Evolutionary conservation across 768 basidiomycete genomes (phyloP).

Genomic region (Psilocybe tampanensis): DNA sequence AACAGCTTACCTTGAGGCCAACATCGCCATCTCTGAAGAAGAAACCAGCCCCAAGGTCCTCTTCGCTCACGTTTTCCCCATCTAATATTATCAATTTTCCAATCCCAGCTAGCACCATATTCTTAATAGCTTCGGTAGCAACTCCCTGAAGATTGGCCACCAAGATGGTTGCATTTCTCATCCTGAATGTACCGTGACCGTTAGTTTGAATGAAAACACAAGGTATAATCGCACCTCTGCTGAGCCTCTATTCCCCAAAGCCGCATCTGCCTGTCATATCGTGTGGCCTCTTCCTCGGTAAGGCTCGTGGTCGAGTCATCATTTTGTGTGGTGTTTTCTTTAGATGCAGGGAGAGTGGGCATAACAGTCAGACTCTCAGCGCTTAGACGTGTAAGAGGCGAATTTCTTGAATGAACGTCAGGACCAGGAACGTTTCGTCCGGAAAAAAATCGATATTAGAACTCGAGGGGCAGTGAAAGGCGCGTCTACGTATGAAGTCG

Average conservation of each 20-base stretch:
- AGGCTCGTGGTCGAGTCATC: constrained; percentile 46
- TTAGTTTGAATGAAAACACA: constrained; percentile 8
- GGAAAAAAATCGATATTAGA: no score
- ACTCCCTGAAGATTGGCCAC: constrained; percentile 78
- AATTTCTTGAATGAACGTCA: no score
- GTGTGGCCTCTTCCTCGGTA: constrained; percentile 71
- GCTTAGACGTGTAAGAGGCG: not conserved
- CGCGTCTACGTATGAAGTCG: no score
- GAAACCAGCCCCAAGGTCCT: constrained; percentile 92
- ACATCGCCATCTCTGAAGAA: constrained; percentile 94
- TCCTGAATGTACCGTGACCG: constrained; percentile 50
- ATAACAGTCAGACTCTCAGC: constrained; percentile 9
- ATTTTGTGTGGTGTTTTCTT: constrained; percentile 25
- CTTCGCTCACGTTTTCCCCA: constrained; percentile 68
- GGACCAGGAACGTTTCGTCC: no score
- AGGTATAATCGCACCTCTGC: constrained; percentile 62
- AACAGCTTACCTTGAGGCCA: constrained; percentile 73
- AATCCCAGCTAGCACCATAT: constrained; percentile 95
- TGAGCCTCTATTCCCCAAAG: constrained; percentile 99
- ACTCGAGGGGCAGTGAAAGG: no score
- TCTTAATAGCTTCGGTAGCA: constrained; percentile 95
- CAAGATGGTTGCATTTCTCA: constrained; percentile 91
- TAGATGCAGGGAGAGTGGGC: constrained; percentile 14
- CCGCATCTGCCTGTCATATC: constrained; percentile 97
- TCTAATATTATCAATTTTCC: constrained; percentile 89